Conservation (phyloP, 1,284 basidiomycete species). For the Kalmanozyma brasiliensis region DNA sequence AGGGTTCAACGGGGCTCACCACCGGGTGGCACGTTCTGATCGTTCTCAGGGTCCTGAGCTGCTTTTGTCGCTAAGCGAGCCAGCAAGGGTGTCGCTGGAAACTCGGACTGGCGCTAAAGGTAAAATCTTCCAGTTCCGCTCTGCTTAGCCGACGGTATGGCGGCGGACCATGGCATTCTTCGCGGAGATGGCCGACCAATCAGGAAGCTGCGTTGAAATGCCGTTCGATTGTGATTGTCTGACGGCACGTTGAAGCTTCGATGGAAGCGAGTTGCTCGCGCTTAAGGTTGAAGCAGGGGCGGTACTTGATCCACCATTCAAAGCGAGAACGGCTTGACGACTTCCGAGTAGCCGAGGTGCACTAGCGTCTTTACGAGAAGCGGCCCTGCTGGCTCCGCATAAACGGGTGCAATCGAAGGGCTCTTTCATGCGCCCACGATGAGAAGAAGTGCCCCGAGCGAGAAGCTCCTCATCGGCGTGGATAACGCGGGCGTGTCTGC, state of each 20-base stretch:
- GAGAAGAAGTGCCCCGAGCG: too few relatives aligned
- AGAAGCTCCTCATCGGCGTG: too few relatives aligned
- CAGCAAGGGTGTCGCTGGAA: neutral
- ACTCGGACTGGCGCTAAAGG: slow-evolving; percentile 2
- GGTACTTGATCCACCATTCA: neutral
- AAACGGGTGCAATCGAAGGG: neutral
- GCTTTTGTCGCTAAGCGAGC: slow-evolving; percentile 8
- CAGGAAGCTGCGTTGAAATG: slow-evolving; percentile 4
- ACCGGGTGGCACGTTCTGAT: slow-evolving; percentile 16
- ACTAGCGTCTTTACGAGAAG: slow-evolving; percentile 39
- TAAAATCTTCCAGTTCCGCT: slow-evolving; percentile 11
- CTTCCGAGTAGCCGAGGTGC: slow-evolving; percentile 40
- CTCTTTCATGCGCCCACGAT: too few relatives aligned
- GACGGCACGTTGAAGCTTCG: slow-evolving; percentile 3
- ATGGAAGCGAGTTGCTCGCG: neutral
- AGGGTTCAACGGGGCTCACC: neutral
- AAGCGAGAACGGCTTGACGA: slow-evolving; percentile 31
- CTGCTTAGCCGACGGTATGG: slow-evolving; percentile 27
- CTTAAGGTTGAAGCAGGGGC: neutral
- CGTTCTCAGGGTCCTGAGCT: slow-evolving; percentile 1
- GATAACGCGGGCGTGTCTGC: too few relatives aligned
- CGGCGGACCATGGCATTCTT: slow-evolving; percentile 1
- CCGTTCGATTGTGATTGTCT: neutral
- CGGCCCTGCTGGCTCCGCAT: slow-evolving; percentile 14
- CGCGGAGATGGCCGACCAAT: slow-evolving; percentile 44